Evolutionary conservation across 768 basidiomycete species (phyloP).

Genomic region (Lactarius trivialis): DNA sequence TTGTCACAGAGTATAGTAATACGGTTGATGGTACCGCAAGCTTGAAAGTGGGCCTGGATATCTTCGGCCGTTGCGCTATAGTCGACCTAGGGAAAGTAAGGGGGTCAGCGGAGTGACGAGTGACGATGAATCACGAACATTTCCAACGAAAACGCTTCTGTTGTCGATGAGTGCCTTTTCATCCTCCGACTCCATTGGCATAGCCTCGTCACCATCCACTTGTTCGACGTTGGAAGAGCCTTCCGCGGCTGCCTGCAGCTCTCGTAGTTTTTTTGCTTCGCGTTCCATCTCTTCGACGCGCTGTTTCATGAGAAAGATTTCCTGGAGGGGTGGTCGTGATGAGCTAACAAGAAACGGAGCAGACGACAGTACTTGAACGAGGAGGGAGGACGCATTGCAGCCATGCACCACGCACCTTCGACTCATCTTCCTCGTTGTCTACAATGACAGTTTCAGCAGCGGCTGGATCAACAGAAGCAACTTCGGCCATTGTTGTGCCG

Average conservation of each 20-base stretch:
- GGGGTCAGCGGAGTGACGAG: neutral
- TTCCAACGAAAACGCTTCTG: constrained; percentile 92
- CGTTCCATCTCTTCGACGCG: constrained; percentile 90
- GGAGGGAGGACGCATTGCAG: neutral
- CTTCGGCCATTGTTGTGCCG: constrained; percentile 29
- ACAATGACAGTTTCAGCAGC: constrained; percentile 26
- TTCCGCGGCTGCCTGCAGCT: constrained; percentile 76
- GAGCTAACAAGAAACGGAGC: neutral
- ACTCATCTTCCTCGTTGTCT: constrained; percentile 33
- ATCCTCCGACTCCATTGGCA: constrained; percentile 73
- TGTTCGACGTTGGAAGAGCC: constrained; percentile 44
- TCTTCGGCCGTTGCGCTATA: constrained; percentile 97
- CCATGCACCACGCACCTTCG: constrained; percentile 27
- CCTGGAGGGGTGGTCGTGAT: constrained; percentile 37
- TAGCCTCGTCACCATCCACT: constrained; percentile 39
- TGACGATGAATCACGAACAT: constrained; percentile 50
- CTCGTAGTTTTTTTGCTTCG: constrained; percentile 81
- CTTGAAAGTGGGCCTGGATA: constrained; percentile 94
- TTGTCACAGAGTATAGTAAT: constrained; percentile 99
- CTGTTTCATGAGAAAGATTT: constrained; percentile 87
- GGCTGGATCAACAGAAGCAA: constrained; percentile 24
- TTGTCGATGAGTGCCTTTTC: constrained; percentile 75
- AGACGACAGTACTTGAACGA: neutral
- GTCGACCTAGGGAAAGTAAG: constrained; percentile 63
- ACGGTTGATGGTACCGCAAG: constrained; percentile 96